Percentiles rank a stretch among this genome's conserved stretches.
Evolutionary conservation across 1,284 basidiomycete genomes (phyloP).

Genomic region (Ustilago nuda): DNA sequence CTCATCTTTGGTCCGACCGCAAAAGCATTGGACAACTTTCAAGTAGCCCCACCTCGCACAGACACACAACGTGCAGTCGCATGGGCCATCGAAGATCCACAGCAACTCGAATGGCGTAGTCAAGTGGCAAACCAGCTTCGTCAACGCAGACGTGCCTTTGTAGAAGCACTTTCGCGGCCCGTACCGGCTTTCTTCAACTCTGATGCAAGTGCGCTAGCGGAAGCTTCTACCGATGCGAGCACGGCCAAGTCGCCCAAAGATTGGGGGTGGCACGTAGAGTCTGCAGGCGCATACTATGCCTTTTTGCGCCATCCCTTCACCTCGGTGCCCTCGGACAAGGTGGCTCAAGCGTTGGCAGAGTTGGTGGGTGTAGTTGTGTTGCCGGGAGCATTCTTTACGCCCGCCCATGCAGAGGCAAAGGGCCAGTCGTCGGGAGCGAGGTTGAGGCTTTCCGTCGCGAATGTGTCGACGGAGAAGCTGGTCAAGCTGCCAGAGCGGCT

Average conservation of each 20-base stretch:
- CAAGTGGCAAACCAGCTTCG: conserved; percentile 73
- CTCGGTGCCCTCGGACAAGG: conserved; percentile 33
- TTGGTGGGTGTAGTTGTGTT: conserved; percentile 57
- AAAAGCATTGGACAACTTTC: conserved; percentile 81
- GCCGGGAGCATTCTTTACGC: conserved; percentile 55
- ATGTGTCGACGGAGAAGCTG: conserved; percentile 42
- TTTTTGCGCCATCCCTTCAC: conserved; percentile 61
- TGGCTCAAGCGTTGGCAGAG: conserved; percentile 51
- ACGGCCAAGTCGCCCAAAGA: conserved; percentile 35
- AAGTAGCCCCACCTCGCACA: conserved; percentile 62
- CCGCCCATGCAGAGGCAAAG: conserved; percentile 3
- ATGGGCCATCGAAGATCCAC: conserved; percentile 54
- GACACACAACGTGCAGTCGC: conserved; percentile 55
- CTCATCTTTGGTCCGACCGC: conserved; percentile 70
- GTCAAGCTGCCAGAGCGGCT: conserved; percentile 37
- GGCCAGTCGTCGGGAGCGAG: conserved; percentile 19
- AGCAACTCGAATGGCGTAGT: conserved; percentile 72
- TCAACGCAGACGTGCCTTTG: conserved; percentile 76
- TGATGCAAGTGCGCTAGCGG: conserved; percentile 24
- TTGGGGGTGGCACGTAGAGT: conserved; percentile 66
- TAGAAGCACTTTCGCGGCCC: conserved; percentile 66
- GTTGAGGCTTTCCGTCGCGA: conserved; percentile 47
- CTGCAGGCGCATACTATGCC: conserved; percentile 68
- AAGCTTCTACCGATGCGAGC: neutral
- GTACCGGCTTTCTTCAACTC: conserved; percentile 26